Base-by-base conservation (phyloP, 352 stramenopile species). In the Globisporangium okanoganense region DNA sequence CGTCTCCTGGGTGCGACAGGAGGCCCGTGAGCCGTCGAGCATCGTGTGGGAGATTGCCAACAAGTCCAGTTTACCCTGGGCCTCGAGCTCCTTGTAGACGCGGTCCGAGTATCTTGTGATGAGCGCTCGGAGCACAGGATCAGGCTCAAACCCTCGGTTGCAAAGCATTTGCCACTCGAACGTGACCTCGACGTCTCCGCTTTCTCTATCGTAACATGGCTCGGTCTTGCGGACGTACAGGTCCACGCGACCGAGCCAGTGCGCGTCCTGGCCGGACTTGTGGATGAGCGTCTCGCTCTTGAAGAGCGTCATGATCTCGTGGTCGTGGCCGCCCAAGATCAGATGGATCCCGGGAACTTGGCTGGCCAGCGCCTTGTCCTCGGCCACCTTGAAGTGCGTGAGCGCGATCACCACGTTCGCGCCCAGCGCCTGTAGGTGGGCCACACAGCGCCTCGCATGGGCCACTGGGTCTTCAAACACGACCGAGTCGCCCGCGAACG, bases 251-350 rank as follows among this genome's bases (percentile, higher is more conserved):
- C 83, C 87, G 1, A 96, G 65, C 85, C 85, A 96, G 20, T 90
- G 72, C 22, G 79, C 83, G 59, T 96, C 87, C 70, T 90, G 85
- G 0, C 87, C 87, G 5, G 78, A 91, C 62, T 96, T 96, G 79
- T 93, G 87, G 51, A 96, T 82, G 20, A 95, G 76, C 3, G 85
- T 88, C 41, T 71, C 49, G 47, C 69, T 54, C 2, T 76, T 64
- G 56, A 87, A 79, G 20, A 78, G 62, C 22, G 87, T 86, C 55
- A 91, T 76, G 3, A 82, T 79, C 29, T 92, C 81, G 59, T 97
- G 90, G 66, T 97, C 90, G 64, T 97, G 90, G 9, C 90, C 88
- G n/a, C 90, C 90, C 16, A 97, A 67, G 14, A 97, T 86, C 18
- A 97, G 56, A 44, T 92, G 65, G n/a, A 94, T 86, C 2, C 79